phyloP scores from a whole-genome alignment of 1,284 basidiomycete genomes.

The Abortiporus biennis region DNA sequence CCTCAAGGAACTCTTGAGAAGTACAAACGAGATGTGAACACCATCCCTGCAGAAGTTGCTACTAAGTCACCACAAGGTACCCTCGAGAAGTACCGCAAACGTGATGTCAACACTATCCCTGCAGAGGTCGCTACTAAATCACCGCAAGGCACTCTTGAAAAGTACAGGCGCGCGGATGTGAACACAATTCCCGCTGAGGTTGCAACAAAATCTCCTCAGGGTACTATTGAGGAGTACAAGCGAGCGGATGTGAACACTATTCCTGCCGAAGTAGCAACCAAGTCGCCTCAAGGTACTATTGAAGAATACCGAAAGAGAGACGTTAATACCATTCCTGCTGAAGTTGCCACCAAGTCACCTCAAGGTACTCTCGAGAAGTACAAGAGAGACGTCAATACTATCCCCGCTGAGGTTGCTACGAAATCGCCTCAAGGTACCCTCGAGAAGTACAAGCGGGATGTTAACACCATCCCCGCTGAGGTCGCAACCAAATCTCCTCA shows the following conservation, averaged over 20 bases:
- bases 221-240: conserved; percentile 19
- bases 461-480: conserved; percentile 26
- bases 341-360: conserved; percentile 26
- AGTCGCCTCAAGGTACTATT: conserved; percentile 15
- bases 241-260: conserved; percentile 19
- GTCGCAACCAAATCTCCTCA: conserved; percentile 17
- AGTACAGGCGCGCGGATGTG: conserved; percentile 15
- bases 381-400: conserved; percentile 17
- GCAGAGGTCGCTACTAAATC: conserved; percentile 29
- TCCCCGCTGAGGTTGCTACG: conserved; percentile 18
- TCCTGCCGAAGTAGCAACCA: conserved; percentile 17
- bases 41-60: conserved; percentile 16
- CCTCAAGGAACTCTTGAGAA: conserved; percentile 17
- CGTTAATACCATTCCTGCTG: conserved; percentile 27
- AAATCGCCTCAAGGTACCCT: conserved; percentile 20
- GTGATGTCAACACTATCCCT: conserved; percentile 23
- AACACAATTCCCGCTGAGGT: conserved; percentile 29
- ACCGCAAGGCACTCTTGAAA: conserved; percentile 20
- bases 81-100: conserved; percentile 18
- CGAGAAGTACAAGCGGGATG: conserved; percentile 14
- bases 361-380: conserved; percentile 21
- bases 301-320: conserved; percentile 11
- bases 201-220: conserved; percentile 25
- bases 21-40: conserved; percentile 25
- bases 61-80: conserved; percentile 16